phyloP scores from a whole-genome alignment of 2,329 filamentous ascomycete genomes.

The Xylaria sp. region DNA sequence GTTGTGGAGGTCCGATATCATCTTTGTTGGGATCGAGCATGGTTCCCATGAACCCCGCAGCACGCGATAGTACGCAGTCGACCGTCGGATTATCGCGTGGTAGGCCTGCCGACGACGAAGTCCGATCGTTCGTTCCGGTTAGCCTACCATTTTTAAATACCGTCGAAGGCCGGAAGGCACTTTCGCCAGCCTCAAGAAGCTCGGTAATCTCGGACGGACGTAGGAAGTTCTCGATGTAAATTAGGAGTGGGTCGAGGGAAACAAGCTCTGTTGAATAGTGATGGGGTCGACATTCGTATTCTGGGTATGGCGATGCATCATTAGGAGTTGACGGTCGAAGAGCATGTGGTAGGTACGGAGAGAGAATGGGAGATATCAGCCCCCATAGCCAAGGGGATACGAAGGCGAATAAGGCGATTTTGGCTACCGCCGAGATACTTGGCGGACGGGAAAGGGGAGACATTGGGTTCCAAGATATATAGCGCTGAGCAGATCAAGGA shows the following conservation, averaged over 20 bases:
- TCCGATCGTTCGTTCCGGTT: constrained; percentile 45
- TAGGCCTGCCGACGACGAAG: constrained; percentile 48
- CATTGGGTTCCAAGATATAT: constrained; percentile 4
- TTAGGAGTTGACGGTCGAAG: constrained; percentile 10
- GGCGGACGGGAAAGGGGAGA: constrained; percentile 24
- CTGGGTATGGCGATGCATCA: constrained; percentile 4
- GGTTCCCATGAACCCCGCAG: constrained; percentile 46
- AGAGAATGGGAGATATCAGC: constrained; percentile 11
- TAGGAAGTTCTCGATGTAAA: constrained; percentile 51
- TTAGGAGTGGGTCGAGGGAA: constrained; percentile 49
- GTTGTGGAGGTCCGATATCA: constrained; percentile 50
- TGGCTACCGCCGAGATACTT: constrained; percentile 23
- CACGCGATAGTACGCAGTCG: constrained; percentile 46
- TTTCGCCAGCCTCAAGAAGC: constrained; percentile 45
- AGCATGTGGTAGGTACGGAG: constrained; percentile 23
- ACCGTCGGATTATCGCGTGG: constrained; percentile 46
- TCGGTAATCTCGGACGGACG: constrained; percentile 42
- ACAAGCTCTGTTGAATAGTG: constrained; percentile 49
- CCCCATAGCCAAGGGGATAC: constrained; percentile 25
- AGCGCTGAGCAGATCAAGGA: background rate
- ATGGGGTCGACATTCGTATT: constrained; percentile 33
- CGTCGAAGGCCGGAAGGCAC: constrained; percentile 44
- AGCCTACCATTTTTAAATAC: constrained; percentile 45
- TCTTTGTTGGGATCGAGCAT: constrained; percentile 46
- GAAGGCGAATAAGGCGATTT: constrained; percentile 27